These are phyloP conservation scores for Daphne laureola DNA, from an alignment of 441 rosid genomes.

Conservation along the genomic window DNA sequence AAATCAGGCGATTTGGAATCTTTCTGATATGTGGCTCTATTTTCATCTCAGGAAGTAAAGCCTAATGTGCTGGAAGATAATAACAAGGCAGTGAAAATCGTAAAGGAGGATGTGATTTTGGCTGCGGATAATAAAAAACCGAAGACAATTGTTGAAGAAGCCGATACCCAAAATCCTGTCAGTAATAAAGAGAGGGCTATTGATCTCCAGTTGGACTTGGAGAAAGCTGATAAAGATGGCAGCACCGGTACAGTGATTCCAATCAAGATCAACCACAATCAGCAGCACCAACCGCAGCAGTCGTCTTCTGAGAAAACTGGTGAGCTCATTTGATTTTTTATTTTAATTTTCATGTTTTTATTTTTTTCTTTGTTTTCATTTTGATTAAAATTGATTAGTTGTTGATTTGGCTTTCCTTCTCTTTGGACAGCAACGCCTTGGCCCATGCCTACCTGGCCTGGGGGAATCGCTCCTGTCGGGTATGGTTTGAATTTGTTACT, in stretches of 20 bases:
- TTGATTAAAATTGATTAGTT: not conserved
- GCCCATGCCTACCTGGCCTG: constrained; percentile 86
- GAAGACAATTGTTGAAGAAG: constrained; percentile 29
- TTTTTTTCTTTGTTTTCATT: not conserved
- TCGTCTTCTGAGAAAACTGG: constrained; percentile 50
- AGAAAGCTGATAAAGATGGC: constrained; percentile 54
- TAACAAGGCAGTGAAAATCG: constrained; percentile 26
- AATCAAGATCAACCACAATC: constrained; percentile 32
- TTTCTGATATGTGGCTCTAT: not conserved
- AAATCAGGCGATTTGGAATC: not conserved
- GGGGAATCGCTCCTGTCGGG: constrained; percentile 97
- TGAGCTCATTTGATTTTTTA: constrained; percentile 9
- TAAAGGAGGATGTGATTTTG: constrained; percentile 28
- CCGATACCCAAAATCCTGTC: constrained; percentile 39
- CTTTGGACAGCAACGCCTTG: constrained; percentile 58
- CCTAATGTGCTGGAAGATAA: constrained; percentile 37
- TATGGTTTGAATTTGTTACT: constrained; percentile 22
- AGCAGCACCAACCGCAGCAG: constrained; percentile 40
- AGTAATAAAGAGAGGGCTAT: constrained; percentile 39
- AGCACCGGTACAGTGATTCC: constrained; percentile 23
- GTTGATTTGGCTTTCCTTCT: constrained; percentile 9
- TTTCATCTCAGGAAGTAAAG: constrained; percentile 47
- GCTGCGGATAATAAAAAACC: constrained; percentile 33
- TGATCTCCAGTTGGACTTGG: constrained; percentile 73
- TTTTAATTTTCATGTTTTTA: not conserved